Conservation (phyloP, 208 protist species). For the Trypanosoma scelopori region DNA sequence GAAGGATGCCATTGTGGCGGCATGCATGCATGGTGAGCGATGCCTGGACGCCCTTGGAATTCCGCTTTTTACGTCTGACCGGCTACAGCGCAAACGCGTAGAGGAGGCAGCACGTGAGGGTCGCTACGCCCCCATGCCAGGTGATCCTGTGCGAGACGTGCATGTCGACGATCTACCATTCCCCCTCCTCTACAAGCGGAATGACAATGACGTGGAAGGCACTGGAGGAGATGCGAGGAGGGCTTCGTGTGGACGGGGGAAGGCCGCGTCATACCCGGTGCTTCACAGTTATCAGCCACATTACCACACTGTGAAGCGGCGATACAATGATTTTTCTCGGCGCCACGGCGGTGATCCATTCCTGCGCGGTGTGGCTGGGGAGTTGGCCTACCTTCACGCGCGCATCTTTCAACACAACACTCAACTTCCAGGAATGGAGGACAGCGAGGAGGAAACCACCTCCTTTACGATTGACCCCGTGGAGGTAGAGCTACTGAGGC, state of each 20-base stretch:
- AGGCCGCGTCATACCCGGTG: constrained; percentile 1
- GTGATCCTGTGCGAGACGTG: constrained; percentile 36
- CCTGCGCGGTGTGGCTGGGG: constrained; percentile 28
- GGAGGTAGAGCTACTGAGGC: constrained; percentile 52
- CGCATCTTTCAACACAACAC: constrained; percentile 37
- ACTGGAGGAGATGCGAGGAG: neutral
- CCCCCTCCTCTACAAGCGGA: constrained; percentile 26
- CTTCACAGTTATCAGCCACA: constrained; percentile 24
- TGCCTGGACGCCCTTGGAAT: constrained; percentile 45
- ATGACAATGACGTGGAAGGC: neutral
- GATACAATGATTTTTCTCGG: constrained; percentile 33
- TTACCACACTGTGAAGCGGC: constrained; percentile 19
- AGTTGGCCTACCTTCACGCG: constrained; percentile 44
- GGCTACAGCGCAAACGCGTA: constrained; percentile 35
- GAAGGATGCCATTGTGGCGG: constrained; percentile 30
- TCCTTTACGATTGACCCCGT: constrained; percentile 34
- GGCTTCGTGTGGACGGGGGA: neutral
- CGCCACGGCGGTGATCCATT: constrained; percentile 50
- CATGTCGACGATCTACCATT: constrained; percentile 33
- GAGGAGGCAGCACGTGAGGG: constrained; percentile 42
- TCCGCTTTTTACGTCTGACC: constrained; percentile 39
- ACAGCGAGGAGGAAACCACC: constrained; percentile 17
- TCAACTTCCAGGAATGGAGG: constrained; percentile 18
- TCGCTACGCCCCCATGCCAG: constrained; percentile 45
- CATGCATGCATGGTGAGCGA: constrained; percentile 58